Base-by-base conservation (phyloP, 2,329 filamentous ascomycete species). In the Gyromitra esculenta region DNA sequence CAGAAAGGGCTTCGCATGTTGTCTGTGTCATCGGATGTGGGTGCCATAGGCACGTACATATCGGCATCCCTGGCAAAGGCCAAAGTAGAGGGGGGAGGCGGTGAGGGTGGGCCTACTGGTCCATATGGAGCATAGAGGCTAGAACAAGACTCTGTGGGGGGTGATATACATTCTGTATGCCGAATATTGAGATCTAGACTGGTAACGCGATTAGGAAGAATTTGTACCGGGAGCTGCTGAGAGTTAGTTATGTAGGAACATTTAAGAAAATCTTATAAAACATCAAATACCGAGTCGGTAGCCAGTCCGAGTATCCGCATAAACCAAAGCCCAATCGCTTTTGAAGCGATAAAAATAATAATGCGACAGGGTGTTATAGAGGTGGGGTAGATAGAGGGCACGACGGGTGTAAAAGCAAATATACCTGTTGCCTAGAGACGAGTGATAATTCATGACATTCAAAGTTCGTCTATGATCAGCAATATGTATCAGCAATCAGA, bases 1-100 rank as follows among this genome's bases (percentile, higher is more conserved):
- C 65, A 76, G 18, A 75, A 77, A 62, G 73, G 76, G 52, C 76
- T 77, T 67, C 65, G 73, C 39, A 73, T 77, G 66, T 43, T 77
- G 65, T 77, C 76, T 50, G 73, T 76, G 54, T 73, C 63, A 21
- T 73, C 76, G 11, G 66, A 77, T 21, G 64, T 76, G 37, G 57
- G 59, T 18, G 66, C 73, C 18, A 66, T 73, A 57, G 72, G 76
- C 65, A 31, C 72, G n/a, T 57, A 65, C 54, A 43, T 77, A 9
- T 69, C 63, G 7, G 70, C 56, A 25, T 73, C 70, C 11, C 72
- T 75, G n/a, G 50, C 39, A 35, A 74, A 70, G 18, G 70, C 75
- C 50, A 68, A 66, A 54, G 75, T 70, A 8, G 70, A 64, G 37
- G 15, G 39, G 8, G 65, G 57, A 65, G 59, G 21, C 43, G 21